Conservation (phyloP, 495 filamentous ascomycete genomes). For the Podospora bellae-mahoneyi region DNA sequence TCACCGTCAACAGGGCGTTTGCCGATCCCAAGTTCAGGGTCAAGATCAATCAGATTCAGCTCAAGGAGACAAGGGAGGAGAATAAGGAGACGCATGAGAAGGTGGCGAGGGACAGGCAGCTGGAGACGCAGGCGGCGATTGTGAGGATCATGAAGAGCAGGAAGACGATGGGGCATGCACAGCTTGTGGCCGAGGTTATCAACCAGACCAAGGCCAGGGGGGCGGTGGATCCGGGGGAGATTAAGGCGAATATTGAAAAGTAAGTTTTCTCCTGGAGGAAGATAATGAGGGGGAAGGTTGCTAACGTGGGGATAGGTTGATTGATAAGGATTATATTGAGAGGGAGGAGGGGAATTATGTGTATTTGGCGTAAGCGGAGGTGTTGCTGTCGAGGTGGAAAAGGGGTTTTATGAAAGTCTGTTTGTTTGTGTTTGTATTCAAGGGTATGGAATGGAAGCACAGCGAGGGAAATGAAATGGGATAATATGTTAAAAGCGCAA, state of each 20-base stretch:
- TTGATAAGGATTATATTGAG: slow-evolving; percentile 96
- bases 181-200: slow-evolving; percentile 83
- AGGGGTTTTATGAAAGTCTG: too few species aligned
- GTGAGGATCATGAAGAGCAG: slow-evolving; percentile 96
- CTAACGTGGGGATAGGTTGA: slow-evolving; percentile 54
- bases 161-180: slow-evolving; percentile 77
- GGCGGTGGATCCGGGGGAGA: slow-evolving; percentile 75
- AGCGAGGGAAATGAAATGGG: too few species aligned
- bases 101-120: slow-evolving; percentile 83
- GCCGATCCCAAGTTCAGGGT: slow-evolving; percentile 79
- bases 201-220: slow-evolving; percentile 81
- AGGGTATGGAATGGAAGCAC: too few species aligned
- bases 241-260: slow-evolving; percentile 97
- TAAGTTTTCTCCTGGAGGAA: slow-evolving; percentile 41
- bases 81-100: slow-evolving; percentile 90
- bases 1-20: slow-evolving; percentile 74
- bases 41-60: slow-evolving; percentile 98
- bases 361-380: slow-evolving; percentile 64
- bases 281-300: neutral
- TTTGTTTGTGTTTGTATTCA: too few species aligned
- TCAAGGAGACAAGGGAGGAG: slow-evolving; percentile 85
- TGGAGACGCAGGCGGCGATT: slow-evolving; percentile 95
- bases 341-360: slow-evolving; percentile 73
- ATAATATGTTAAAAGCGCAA: too few species aligned
- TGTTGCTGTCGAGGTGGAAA: too few species aligned